Evolutionary conservation across 495 filamentous ascomycete species (phyloP).

Genomic region (Astrocystis sublimbata): DNA sequence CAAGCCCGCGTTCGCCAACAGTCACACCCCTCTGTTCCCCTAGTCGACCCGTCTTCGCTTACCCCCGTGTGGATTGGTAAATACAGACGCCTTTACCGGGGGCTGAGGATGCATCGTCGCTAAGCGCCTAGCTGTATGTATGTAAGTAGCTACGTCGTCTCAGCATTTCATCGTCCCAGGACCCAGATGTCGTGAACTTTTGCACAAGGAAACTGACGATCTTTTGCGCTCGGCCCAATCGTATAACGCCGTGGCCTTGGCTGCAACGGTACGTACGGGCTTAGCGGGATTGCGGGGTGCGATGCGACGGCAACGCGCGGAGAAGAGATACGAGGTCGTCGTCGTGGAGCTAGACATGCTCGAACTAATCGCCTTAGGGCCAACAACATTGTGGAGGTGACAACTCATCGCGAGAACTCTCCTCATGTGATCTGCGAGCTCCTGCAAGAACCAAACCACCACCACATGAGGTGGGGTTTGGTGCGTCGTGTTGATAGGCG

Average conservation of each 20-base stretch:
- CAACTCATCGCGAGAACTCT: conserved; percentile 18
- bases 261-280: not conserved
- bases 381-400: conserved; percentile 18
- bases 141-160: not conserved
- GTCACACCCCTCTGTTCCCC: not conserved
- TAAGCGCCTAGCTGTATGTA: not conserved
- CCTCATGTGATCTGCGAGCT: conserved; percentile 21
- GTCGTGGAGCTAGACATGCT: not conserved
- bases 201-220: conserved; percentile 7
- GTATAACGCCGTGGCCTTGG: conserved; percentile 14
- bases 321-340: conserved; percentile 17
- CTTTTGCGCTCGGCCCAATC: conserved; percentile 12
- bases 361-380: conserved; percentile 11
- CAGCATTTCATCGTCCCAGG: not conserved
- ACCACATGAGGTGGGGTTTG: conserved; percentile 8
- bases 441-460: conserved; percentile 20
- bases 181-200: conserved; percentile 3
- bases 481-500: conserved; percentile 9
- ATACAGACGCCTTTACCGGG: not conserved
- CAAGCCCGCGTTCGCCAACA: conserved; percentile 5
- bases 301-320: conserved; percentile 15
- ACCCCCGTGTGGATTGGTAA: not conserved
- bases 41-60: conserved; percentile 3
- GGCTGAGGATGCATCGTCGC: not conserved
- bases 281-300: conserved; percentile 11